A percentile compares a stretch with the other conserved stretches of the same genome.
Conservation (phyloP, 345 rosid genomes). For the Populus simonii region DNA sequence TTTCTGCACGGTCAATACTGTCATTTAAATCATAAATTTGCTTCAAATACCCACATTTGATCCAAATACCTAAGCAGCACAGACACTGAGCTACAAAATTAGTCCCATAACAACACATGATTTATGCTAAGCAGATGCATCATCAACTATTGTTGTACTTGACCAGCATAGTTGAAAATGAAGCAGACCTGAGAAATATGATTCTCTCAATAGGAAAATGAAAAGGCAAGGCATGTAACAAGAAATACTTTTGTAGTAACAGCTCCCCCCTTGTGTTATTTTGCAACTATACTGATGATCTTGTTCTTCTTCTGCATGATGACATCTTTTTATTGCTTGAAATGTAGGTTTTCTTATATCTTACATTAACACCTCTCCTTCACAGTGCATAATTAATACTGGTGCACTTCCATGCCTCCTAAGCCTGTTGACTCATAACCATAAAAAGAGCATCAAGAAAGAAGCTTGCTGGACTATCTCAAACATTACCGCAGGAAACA, state of each 20-base stretch:
- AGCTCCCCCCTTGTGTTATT: neutral
- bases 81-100: neutral
- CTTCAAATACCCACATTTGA: neutral
- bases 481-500: slow-evolving; percentile 34
- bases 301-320: neutral
- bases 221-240: neutral
- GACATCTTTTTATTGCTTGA: neutral
- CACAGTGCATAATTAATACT: slow-evolving; percentile 15
- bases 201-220: neutral
- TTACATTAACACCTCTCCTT: neutral
- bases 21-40: neutral
- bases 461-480: slow-evolving; percentile 37
- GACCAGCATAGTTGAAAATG: neutral
- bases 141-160: neutral
- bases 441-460: slow-evolving; percentile 31
- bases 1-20: neutral
- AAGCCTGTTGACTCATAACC: slow-evolving; percentile 19
- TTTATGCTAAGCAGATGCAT: neutral
- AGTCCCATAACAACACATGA: neutral
- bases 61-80: neutral
- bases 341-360: neutral
- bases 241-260: neutral
- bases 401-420: slow-evolving; percentile 25
- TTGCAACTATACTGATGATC: neutral
- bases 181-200: neutral